Evolutionary conservation across 345 rosid species (phyloP), one percentile per base, ranked within the genome.

Genomic region (Populus simonii): DNA sequence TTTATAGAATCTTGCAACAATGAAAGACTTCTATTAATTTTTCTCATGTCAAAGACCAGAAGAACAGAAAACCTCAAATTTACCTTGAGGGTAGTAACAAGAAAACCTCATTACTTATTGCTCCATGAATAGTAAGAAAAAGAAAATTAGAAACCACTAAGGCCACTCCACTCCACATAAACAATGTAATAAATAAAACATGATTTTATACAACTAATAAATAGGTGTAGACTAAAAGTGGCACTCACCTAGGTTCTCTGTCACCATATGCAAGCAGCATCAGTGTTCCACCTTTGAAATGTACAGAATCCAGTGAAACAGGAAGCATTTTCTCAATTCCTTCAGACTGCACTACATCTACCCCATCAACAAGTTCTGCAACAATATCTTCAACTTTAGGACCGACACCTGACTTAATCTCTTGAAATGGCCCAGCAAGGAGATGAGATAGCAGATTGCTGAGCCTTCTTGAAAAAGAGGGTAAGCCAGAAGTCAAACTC

Each of bases 221-320:
- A 47, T 47, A 15, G 22, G 33, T 8, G 74, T 63, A 63, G 45
- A 76, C 27, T 17, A 27, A 33, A 62, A 47, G 68, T 49, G 72
- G 39, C 63, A 76, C 87, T 87, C 71, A 93, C 99, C 98, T 89
- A 66, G 98, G 94, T 85, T 93, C 99, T 65, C 80, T 86, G 84
- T 95, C 99, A 72, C 99, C 99, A 67, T 90, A 93, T 43, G 92
- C 94, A 79, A 95, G 88, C 80, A 95, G 89, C 89, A 88, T 87
- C 66, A 93, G 85, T 29, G 90, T 91, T 83, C 98, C 99, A 49
- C 88, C 86, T 82, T 89, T 95, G 85, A 95, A 95, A 80, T 90
- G 93, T 77, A 95, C 94, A 68, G 98, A 91, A 88, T 95, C 99
- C 76, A 95, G 86, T 74, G 87, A 90, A 82, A 95, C 85, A 13